phyloP scores from a whole-genome alignment of 2,329 filamentous ascomycete genomes.

The Beauveria brongniartii region DNA sequence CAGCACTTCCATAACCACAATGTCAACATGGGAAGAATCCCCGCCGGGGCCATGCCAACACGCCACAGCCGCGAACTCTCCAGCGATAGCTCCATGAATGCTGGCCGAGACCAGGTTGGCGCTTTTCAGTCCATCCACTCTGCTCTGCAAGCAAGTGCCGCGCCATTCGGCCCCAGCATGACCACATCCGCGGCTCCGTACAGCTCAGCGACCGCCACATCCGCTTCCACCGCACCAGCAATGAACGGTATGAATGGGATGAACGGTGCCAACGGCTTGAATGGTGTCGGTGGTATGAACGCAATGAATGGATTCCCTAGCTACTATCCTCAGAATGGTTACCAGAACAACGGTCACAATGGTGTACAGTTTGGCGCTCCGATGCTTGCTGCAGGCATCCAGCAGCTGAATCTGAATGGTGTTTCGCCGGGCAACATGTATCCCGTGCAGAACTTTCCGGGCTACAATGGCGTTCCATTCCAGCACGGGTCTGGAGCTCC shows the following conservation, averaged over 20 bases:
- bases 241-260: constrained; percentile 20
- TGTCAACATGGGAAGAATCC: constrained; percentile 72
- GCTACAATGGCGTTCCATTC: constrained; percentile 45
- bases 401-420: constrained; percentile 51
- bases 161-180: constrained; percentile 63
- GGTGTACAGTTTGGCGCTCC: constrained; percentile 28
- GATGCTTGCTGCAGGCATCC: constrained; percentile 61
- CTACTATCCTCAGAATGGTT: constrained; percentile 23
- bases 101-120: constrained; percentile 35
- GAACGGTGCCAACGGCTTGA: background rate
- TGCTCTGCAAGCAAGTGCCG: constrained; percentile 69
- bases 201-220: constrained; percentile 18
- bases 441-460: constrained; percentile 47
- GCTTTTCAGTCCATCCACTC: constrained; percentile 58
- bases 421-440: constrained; percentile 39
- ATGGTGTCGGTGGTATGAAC: background rate
- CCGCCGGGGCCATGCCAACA: constrained; percentile 54
- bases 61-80: constrained; percentile 69
- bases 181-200: constrained; percentile 21
- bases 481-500: constrained; percentile 37
- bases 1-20: constrained; percentile 70
- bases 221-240: constrained; percentile 17
- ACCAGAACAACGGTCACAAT: constrained; percentile 17
- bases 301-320: constrained; percentile 16
- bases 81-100: constrained; percentile 33